A percentile compares a stretch with the other conserved stretches of the same genome.
Evolutionary conservation across 2,329 filamentous ascomycete species (phyloP).

Genomic region (Ophiostoma sp.): DNA sequence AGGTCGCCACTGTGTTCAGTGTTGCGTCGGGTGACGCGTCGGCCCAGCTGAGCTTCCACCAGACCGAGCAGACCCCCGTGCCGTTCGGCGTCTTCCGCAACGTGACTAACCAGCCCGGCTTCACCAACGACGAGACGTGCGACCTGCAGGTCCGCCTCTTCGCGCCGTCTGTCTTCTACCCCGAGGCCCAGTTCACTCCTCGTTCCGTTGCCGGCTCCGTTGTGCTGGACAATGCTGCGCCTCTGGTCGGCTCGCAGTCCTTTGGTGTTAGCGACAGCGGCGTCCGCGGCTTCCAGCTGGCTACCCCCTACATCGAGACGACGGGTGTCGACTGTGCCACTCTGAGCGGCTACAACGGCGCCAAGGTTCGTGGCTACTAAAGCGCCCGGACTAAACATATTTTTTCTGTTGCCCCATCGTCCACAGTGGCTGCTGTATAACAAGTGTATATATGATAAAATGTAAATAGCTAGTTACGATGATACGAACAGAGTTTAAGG

Average conservation of each 20-base stretch:
- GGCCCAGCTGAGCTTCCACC: background rate
- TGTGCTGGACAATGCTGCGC: background rate
- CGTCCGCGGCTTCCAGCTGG: constrained; percentile 31
- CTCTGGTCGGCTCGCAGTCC: background rate
- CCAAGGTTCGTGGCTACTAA: background rate
- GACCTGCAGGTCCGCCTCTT: background rate
- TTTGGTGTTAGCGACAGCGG: constrained; percentile 8
- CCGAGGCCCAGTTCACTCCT: background rate
- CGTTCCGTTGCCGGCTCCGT: background rate
- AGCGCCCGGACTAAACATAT: background rate
- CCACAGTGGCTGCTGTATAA: no score
- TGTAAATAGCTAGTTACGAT: no score
- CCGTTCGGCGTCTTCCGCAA: background rate
- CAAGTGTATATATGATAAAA: no score
- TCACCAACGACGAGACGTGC: background rate
- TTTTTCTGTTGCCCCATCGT: background rate
- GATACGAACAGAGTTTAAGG: no score
- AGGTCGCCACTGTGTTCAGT: background rate
- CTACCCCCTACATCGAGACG: constrained; percentile 32
- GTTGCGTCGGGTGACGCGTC: background rate
- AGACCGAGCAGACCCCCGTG: background rate
- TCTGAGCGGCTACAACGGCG: background rate
- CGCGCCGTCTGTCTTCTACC: background rate
- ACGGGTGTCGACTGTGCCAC: background rate
- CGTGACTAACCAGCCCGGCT: background rate